A percentile compares a stretch with the other conserved stretches of the same genome.
Conservation (phyloP, 2,329 filamentous ascomycete species). For the Calonectria montana region DNA sequence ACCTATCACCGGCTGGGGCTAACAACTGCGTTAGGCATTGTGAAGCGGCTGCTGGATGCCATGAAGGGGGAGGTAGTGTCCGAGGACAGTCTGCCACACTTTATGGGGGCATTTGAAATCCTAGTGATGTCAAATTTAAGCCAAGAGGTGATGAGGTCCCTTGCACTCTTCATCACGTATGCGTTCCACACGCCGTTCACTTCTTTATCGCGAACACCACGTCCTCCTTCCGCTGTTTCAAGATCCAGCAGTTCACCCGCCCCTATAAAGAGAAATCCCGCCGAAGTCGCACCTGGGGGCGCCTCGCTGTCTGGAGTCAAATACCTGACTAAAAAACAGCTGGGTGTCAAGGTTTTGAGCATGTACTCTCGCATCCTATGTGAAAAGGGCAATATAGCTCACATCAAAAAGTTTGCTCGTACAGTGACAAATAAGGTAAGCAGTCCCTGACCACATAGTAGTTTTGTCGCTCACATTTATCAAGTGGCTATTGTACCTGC, state of each 20-base stretch:
- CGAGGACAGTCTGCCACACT: slow-evolving; percentile 77
- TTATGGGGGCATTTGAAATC: slow-evolving; percentile 81
- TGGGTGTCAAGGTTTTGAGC: slow-evolving; percentile 79
- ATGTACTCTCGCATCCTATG: slow-evolving; percentile 85
- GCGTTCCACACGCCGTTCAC: slow-evolving; percentile 74
- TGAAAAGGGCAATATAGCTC: slow-evolving; percentile 72
- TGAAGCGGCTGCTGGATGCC: slow-evolving; percentile 89
- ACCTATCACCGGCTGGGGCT: slow-evolving; percentile 12
- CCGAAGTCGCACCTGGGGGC: slow-evolving; percentile 47
- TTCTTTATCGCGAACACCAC: slow-evolving; percentile 64
- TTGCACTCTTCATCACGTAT: slow-evolving; percentile 94
- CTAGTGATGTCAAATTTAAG: slow-evolving; percentile 85
- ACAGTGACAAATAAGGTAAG: slow-evolving; percentile 93
- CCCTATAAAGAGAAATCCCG: slow-evolving; percentile 50
- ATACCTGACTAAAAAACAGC: slow-evolving; percentile 71
- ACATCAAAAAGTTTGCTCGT: slow-evolving; percentile 88
- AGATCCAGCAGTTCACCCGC: slow-evolving; percentile 56
- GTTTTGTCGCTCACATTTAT: slow-evolving; percentile 25
- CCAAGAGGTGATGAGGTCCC: slow-evolving; percentile 84
- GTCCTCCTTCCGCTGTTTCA: slow-evolving; percentile 52
- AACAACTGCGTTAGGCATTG: slow-evolving; percentile 71
- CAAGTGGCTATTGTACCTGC: slow-evolving; percentile 90
- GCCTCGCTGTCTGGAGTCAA: slow-evolving; percentile 47
- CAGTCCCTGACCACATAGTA: not conserved
- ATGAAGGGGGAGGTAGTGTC: slow-evolving; percentile 86